Conservation (phyloP, 2,329 filamentous ascomycete genomes). For the Ophiocordyceps camponoti-floridani region DNA sequence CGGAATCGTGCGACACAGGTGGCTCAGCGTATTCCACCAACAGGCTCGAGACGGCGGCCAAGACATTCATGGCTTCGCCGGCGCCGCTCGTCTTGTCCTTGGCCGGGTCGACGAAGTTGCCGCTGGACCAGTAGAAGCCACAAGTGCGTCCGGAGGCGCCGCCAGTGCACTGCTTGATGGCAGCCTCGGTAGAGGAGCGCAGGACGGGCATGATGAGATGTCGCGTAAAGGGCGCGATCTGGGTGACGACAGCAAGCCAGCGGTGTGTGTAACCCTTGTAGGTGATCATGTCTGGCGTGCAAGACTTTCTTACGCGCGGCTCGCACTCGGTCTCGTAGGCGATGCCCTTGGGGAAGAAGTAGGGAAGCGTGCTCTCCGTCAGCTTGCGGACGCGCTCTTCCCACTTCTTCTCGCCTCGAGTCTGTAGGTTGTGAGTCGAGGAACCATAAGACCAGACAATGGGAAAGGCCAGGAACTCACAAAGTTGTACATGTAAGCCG, state of each 20-base stretch:
- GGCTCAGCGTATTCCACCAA: constrained; percentile 21
- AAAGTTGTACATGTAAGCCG: constrained; percentile 51
- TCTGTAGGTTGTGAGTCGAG: constrained; percentile 14
- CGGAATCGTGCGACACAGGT: constrained; percentile 27
- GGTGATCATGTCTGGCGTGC: constrained; percentile 53
- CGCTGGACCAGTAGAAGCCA: constrained; percentile 42
- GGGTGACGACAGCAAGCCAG: constrained; percentile 42
- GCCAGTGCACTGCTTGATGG: constrained; percentile 43
- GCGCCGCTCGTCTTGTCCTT: constrained; percentile 36
- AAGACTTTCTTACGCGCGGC: constrained; percentile 25
- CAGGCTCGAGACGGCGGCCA: constrained; percentile 33
- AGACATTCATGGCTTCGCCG: constrained; percentile 39
- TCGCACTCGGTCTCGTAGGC: constrained; percentile 55
- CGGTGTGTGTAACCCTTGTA: constrained; percentile 56
- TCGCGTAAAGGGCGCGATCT: constrained; percentile 42
- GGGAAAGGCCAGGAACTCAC: constrained; percentile 14
- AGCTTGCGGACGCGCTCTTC: constrained; percentile 34
- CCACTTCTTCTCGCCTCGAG: constrained; percentile 36
- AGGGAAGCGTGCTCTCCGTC: constrained; percentile 25
- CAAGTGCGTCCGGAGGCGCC: constrained; percentile 40
- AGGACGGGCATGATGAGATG: constrained; percentile 39
- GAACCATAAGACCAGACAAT: constrained; percentile 15
- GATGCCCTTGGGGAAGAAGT: constrained; percentile 38
- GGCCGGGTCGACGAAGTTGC: constrained; percentile 24
- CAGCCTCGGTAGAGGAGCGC: constrained; percentile 36